Conservation (phyloP, 140 eudicot species). For the Stevia rebaudiana region DNA sequence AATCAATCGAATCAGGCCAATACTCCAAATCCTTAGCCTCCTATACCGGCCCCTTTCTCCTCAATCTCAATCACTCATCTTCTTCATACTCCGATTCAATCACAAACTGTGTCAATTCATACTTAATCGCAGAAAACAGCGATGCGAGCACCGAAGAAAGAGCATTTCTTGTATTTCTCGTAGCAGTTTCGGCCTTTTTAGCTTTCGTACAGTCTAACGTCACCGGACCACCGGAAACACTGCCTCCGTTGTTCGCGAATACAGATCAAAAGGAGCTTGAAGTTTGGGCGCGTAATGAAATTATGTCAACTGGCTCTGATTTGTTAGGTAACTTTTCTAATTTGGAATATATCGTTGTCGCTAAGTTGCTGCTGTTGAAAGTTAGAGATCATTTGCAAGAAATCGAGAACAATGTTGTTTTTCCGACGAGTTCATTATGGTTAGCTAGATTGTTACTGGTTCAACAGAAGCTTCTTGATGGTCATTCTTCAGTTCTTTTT, state of each 20-base stretch:
- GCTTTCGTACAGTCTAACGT: constrained; percentile 65
- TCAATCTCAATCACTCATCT: not conserved
- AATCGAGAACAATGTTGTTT: constrained; percentile 32
- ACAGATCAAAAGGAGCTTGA: constrained; percentile 39
- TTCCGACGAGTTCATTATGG: constrained; percentile 64
- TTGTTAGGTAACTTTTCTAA: constrained; percentile 57
- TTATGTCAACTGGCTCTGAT: constrained; percentile 78
- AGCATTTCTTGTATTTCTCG: constrained; percentile 37
- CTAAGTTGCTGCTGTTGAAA: constrained; percentile 51
- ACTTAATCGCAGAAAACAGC: constrained; percentile 28
- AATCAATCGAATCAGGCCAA: constrained; percentile 55
- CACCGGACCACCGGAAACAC: constrained; percentile 57
- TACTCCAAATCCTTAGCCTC: constrained; percentile 46
- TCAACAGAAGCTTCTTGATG: constrained; percentile 75
- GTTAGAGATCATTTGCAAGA: constrained; percentile 40
- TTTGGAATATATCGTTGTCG: constrained; percentile 71
- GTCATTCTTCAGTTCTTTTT: constrained; percentile 61
- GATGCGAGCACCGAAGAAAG: constrained; percentile 13
- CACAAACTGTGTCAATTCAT: constrained; percentile 35
- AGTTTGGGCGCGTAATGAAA: constrained; percentile 73
- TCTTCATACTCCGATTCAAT: constrained; percentile 35
- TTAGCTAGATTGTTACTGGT: constrained; percentile 53
- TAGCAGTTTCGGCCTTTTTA: constrained; percentile 67
- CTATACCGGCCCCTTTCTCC: constrained; percentile 24
- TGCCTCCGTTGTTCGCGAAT: constrained; percentile 43